A percentile compares a stretch with the other conserved stretches of the same genome.
Conservation (phyloP, 371 early-diverging fungal species). For the Mortierella polycephala region DNA sequence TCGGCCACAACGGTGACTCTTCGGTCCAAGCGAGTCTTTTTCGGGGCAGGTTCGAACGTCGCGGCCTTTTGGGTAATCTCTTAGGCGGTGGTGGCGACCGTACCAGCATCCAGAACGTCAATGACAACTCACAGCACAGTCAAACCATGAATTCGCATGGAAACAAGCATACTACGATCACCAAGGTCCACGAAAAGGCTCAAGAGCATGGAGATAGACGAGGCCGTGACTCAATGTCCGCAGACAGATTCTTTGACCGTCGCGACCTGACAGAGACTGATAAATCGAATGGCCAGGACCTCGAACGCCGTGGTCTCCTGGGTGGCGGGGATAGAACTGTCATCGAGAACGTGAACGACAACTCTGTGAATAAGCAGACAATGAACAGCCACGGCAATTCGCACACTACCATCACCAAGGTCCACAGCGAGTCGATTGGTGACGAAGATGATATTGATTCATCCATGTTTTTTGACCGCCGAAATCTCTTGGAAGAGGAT, state of each 20-base stretch:
- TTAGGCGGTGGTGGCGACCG: conserved; percentile 15
- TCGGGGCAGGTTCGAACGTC: conserved; percentile 1
- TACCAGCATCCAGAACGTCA: conserved; percentile 23
- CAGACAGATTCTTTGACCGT: neutral
- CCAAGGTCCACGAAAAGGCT: conserved; percentile 1
- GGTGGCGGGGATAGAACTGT: conserved; percentile 14
- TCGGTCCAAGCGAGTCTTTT: conserved; percentile 5
- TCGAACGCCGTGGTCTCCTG: conserved; percentile 15
- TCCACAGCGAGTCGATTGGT: conserved; percentile 2
- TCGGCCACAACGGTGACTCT: conserved; percentile 19
- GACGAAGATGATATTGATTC: neutral
- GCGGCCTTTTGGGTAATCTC: conserved; percentile 10
- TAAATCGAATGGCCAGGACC: neutral
- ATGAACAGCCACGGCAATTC: conserved; percentile 12
- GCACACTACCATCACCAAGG: conserved; percentile 7
- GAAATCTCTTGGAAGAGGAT: neutral
- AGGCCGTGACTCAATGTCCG: neutral
- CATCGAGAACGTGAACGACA: conserved; percentile 27
- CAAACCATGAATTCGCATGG: conserved; percentile 26
- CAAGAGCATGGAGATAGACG: no score
- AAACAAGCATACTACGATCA: conserved; percentile 12
- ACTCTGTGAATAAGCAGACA: conserved; percentile 16
- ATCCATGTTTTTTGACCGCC: conserved; percentile 1
- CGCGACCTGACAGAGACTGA: neutral
- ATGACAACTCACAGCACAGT: conserved; percentile 31